These are phyloP conservation scores for Hortiboletus flavorubellus DNA, from an alignment of 768 basidiomycete species.

Conservation along the genomic window DNA sequence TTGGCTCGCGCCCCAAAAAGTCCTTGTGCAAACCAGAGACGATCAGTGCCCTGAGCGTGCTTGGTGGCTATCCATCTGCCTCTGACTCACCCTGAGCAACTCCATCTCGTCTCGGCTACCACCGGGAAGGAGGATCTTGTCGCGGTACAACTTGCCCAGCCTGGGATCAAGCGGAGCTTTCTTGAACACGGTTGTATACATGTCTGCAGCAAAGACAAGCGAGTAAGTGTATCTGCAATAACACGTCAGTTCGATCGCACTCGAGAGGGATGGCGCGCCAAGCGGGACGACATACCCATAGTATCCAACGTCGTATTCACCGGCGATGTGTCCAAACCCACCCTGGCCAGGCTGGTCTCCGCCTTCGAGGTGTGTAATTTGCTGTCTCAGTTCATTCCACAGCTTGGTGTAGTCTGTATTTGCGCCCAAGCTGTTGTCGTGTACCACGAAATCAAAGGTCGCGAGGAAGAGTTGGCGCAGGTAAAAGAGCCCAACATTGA, in stretches of 20 bases:
- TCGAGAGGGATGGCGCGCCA: background rate
- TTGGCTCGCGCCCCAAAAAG: conserved; percentile 75
- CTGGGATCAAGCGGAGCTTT: conserved; percentile 66
- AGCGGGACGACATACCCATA: conserved; percentile 43
- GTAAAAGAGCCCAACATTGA: conserved; percentile 76
- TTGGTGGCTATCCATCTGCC: background rate
- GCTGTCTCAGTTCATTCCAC: conserved; percentile 69
- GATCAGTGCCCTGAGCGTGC: background rate
- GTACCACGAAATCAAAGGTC: conserved; percentile 14
- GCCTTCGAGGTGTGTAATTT: conserved; percentile 63
- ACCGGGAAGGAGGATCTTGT: conserved; percentile 66
- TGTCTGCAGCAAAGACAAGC: conserved; percentile 57
- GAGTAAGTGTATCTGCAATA: conserved; percentile 61
- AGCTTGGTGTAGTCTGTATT: conserved; percentile 63
- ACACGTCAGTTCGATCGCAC: background rate
- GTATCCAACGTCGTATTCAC: conserved; percentile 66
- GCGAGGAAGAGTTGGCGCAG: conserved; percentile 67
- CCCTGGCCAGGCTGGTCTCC: conserved; percentile 66
- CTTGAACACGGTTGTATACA: conserved; percentile 72
- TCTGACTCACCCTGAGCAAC: conserved; percentile 56
- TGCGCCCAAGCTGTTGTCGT: conserved; percentile 39
- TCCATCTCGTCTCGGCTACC: conserved; percentile 74
- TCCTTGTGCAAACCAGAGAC: conserved; percentile 38
- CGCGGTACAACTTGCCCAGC: conserved; percentile 63
- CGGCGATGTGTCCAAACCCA: conserved; percentile 68